These are phyloP conservation scores for Russula ochroleuca DNA, from an alignment of 768 basidiomycete genomes.

Conservation along the genomic window DNA sequence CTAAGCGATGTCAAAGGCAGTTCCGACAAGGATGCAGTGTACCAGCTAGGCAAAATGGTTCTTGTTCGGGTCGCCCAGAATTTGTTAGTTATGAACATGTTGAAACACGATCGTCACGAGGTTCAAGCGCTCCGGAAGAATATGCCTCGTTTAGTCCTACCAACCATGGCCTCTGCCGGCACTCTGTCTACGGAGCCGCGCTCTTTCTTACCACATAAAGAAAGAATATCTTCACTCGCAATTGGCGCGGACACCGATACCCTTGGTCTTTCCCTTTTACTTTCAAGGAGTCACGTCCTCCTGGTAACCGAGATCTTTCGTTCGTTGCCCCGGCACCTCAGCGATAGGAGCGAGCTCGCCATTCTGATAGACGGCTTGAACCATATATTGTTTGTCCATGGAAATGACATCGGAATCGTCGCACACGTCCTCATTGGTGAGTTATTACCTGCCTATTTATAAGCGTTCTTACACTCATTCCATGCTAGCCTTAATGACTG, in stretches of 20 bases:
- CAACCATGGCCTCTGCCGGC: slow-evolving; percentile 36
- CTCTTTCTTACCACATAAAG: slow-evolving; percentile 22
- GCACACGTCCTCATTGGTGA: slow-evolving; percentile 67
- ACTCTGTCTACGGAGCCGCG: slow-evolving; percentile 12
- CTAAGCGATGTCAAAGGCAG: slow-evolving; percentile 39
- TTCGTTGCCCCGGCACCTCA: slow-evolving; percentile 66
- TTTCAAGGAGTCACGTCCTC: slow-evolving; percentile 66
- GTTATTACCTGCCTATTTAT: slow-evolving; percentile 28
- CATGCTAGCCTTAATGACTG: slow-evolving; percentile 60
- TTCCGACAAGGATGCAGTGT: slow-evolving; percentile 31
- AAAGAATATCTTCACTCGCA: background rate
- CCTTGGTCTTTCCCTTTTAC: slow-evolving; percentile 50
- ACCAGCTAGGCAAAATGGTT: slow-evolving; percentile 49
- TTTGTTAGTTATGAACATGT: slow-evolving; percentile 56
- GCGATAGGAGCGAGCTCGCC: slow-evolving; percentile 62
- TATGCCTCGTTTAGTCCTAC: slow-evolving; percentile 57
- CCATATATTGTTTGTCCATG: slow-evolving; percentile 60
- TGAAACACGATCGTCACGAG: slow-evolving; percentile 64
- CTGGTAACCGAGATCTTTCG: slow-evolving; percentile 67
- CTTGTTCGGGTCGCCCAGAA: slow-evolving; percentile 71
- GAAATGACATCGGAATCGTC: slow-evolving; percentile 74
- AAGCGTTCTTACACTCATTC: background rate
- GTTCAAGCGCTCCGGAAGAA: slow-evolving; percentile 63
- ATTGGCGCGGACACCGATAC: slow-evolving; percentile 30
- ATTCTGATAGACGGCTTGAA: slow-evolving; percentile 67